phyloP scores from a whole-genome alignment of 495 filamentous ascomycete species.

The Lasiosphaeris hirsuta region DNA sequence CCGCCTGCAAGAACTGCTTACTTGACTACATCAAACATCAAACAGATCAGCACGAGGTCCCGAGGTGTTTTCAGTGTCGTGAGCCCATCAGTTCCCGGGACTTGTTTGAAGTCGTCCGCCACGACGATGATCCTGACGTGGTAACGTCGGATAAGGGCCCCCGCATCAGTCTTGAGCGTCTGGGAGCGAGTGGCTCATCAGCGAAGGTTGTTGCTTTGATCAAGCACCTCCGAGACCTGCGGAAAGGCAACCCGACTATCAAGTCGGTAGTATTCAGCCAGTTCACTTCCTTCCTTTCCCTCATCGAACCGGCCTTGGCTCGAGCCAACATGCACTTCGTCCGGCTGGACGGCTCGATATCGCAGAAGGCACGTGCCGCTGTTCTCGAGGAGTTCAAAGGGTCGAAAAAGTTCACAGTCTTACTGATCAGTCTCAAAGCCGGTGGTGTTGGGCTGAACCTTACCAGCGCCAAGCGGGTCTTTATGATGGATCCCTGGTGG shows the following conservation, averaged over 20 bases:
- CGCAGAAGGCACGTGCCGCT: conserved; percentile 75
- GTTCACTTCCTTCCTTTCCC: conserved; percentile 92
- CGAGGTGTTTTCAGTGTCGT: conserved; percentile 86
- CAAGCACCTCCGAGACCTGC: conserved; percentile 64
- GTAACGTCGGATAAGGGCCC: conserved; percentile 43
- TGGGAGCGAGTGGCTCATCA: conserved; percentile 69
- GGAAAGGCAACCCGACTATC: conserved; percentile 56
- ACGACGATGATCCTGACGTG: conserved; percentile 43
- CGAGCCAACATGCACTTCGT: conserved; percentile 71
- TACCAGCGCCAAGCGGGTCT: conserved; percentile 81
- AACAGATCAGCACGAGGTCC: conserved; percentile 65
- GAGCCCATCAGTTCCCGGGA: conserved; percentile 77
- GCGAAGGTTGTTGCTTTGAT: conserved; percentile 83
- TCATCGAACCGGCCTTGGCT: conserved; percentile 75
- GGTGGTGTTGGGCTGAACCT: conserved; percentile 94
- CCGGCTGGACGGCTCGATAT: conserved; percentile 87
- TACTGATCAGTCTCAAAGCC: conserved; percentile 82
- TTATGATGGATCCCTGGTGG: conserved; percentile 99
- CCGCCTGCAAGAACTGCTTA: conserved; percentile 89
- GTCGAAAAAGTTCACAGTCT: conserved; percentile 51
- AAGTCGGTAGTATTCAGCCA: conserved; percentile 95
- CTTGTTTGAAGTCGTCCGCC: conserved; percentile 79
- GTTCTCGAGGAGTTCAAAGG: conserved; percentile 69
- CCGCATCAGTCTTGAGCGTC: conserved; percentile 75
- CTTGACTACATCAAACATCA: conserved; percentile 84